Conservation (phyloP, 75 land plant genomes). For the Cupressus sempervirens region DNA sequence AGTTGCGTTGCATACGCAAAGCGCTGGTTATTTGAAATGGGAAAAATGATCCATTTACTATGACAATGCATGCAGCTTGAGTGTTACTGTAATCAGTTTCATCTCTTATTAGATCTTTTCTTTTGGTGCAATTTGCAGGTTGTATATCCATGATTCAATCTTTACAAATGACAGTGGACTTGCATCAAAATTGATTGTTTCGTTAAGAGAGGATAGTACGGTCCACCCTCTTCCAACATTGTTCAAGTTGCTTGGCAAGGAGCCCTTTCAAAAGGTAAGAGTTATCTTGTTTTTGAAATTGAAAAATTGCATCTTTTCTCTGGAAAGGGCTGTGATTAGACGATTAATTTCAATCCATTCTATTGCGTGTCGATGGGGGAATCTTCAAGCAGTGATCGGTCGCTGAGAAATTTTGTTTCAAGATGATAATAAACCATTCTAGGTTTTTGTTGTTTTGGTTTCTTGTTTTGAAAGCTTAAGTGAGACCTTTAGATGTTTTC, state of each 20-base stretch:
- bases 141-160: conserved; percentile 65
- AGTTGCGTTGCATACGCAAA: neutral
- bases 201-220: conserved; percentile 40
- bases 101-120: neutral
- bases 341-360: neutral
- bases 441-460: neutral
- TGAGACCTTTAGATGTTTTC: neutral
- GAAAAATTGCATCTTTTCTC: conserved; percentile 1
- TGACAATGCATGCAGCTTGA: neutral
- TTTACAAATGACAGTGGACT: conserved; percentile 37
- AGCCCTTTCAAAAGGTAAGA: conserved; percentile 67
- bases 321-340: neutral
- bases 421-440: neutral
- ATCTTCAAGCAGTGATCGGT: neutral
- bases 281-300: neutral
- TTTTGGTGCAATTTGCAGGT: conserved; percentile 32
- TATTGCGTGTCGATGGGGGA: neutral
- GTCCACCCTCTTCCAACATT: conserved; percentile 72
- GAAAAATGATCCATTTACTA: neutral
- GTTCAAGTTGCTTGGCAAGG: conserved; percentile 65
- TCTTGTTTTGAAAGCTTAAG: neutral
- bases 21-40: neutral
- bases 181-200: conserved; percentile 28
- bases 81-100: neutral
- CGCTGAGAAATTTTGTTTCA: neutral